phyloP scores from a whole-genome alignment of 2,329 filamentous ascomycete species.

The Fusarium foetens region DNA sequence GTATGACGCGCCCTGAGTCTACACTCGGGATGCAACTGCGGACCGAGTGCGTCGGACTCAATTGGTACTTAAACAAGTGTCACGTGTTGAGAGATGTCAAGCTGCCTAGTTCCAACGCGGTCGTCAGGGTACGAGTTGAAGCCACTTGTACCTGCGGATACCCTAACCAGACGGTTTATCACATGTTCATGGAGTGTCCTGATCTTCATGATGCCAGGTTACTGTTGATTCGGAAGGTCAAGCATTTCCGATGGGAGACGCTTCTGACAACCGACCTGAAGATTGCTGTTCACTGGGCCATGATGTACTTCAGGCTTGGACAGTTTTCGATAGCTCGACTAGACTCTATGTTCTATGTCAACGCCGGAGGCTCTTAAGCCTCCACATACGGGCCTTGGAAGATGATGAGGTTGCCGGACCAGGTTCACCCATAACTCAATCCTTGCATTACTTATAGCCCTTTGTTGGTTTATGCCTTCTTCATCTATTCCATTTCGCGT shows the following conservation, averaged over 20 bases:
- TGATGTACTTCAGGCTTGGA: not conserved
- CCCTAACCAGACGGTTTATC: not conserved
- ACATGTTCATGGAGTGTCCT: not conserved
- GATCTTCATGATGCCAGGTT: not conserved
- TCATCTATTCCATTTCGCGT: not conserved
- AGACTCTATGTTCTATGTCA: not conserved
- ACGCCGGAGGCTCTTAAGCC: not conserved
- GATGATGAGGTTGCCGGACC: not conserved
- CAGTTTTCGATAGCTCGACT: not conserved
- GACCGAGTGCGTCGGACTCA: constrained; percentile 1
- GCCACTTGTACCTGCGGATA: not conserved
- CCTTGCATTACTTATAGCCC: not conserved
- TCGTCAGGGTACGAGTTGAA: not conserved
- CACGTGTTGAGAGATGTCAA: not conserved
- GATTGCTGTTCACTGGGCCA: not conserved
- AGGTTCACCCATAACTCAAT: not conserved
- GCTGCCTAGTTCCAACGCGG: not conserved
- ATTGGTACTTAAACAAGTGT: not conserved
- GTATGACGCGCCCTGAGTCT: not conserved
- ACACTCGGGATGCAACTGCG: constrained; percentile 3
- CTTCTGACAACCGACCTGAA: not conserved
- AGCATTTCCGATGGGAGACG: not conserved
- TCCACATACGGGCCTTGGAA: not conserved
- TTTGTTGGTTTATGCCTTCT: not conserved
- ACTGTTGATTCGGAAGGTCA: not conserved